phyloP scores from a whole-genome alignment of 768 basidiomycete genomes.

The Pleurotus giganteus region DNA sequence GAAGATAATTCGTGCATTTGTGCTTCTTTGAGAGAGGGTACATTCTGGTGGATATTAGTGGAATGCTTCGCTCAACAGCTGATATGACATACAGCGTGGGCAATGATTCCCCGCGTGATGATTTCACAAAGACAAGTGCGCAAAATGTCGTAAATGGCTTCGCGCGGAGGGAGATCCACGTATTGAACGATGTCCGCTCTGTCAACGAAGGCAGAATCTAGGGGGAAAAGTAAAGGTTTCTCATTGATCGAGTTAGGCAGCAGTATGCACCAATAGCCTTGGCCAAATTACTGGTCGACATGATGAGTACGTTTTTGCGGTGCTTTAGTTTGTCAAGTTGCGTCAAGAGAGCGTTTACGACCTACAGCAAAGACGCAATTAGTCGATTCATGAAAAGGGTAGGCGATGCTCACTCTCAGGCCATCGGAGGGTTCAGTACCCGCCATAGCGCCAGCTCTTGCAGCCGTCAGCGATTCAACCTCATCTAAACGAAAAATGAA shows the following conservation, averaged over 20 bases:
- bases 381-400: neutral
- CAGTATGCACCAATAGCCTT: constrained; percentile 79
- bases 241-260: neutral
- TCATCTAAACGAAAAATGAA: constrained; percentile 61
- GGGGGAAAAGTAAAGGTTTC: neutral
- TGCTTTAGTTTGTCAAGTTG: constrained; percentile 95
- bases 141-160: constrained; percentile 93
- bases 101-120: constrained; percentile 67
- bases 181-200: constrained; percentile 97
- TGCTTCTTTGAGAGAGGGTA: constrained; percentile 63
- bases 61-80: neutral
- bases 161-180: constrained; percentile 84
- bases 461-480: constrained; percentile 94
- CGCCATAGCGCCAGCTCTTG: constrained; percentile 90
- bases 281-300: constrained; percentile 94
- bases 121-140: constrained; percentile 81
- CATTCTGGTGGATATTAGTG: constrained; percentile 37
- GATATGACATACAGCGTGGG: constrained; percentile 48
- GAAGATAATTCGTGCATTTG: constrained; percentile 51
- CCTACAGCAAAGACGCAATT: constrained; percentile 44
- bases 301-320: constrained; percentile 89
- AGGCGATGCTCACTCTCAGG: constrained; percentile 56
- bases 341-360: constrained; percentile 95
- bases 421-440: constrained; percentile 97
- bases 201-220: constrained; percentile 94